Evolutionary conservation across 225 moss, liverwort and hornwort species (phyloP), one percentile per base, ranked within the genome.

Genomic region (Antitrichia curtipendula): DNA sequence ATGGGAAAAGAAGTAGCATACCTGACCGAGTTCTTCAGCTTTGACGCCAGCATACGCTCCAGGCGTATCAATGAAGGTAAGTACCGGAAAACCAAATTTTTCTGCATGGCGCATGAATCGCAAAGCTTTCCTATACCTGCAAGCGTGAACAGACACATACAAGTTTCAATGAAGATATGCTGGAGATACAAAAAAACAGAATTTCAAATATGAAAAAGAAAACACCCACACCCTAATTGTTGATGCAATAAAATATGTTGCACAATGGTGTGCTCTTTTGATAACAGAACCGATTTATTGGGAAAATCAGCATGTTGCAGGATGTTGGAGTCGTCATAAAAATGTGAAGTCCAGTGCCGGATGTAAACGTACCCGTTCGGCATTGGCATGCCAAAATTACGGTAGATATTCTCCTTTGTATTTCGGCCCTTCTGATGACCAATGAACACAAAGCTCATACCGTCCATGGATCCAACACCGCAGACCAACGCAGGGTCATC

Each of bases 371-470:
- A 97, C 98, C 98, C 98, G 72, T 98, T 98, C 53, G 98, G 98
- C 88, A 97, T 97, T 65, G 98, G 98, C 98, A 98, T 98, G 74
- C 95, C 98, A 87, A 98, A 98, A 86, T 98, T 98, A 64, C 98
- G 95, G 81, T 89, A 95, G 71, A 98, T 98, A 75, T 98, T 98
- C 86, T 98, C 98, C 90, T 96, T 98, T 6, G 98, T 98, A 80
- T 98, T 98, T 78, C 98, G 95, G 57, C 98, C 98, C 92, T 98
- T 98, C 85, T 98, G 98, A 81, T 98, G 98, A 70, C 98, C 98
- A 83, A 98, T 95, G 84, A 95, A 97, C 93, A 98, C 96, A 89
- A 98, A 98, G 88, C 98, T 95, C 96, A 97, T 95, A 58, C 94
- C 98, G 75, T 98, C 97, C 90, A 98, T 98, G 74, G 93, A 96